Base-by-base conservation (phyloP, 306 rosid species). In the Inga oerstediana region DNA sequence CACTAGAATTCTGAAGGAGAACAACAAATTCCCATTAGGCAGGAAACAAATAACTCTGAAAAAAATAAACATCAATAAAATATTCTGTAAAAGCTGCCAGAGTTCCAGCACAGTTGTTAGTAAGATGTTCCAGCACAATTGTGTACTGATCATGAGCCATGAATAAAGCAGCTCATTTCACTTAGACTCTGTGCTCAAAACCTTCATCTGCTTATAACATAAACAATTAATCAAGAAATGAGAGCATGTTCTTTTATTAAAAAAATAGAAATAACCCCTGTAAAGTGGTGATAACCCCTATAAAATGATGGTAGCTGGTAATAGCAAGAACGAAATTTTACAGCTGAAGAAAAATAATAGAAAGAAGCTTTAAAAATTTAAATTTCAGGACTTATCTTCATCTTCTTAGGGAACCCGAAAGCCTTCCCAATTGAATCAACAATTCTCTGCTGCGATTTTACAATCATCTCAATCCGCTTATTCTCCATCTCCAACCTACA, bases 401-500 rank as follows among this genome's bases (percentile, higher is more conserved):
- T 35, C 84, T 74, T 88, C 87, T 91, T 83, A 2, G 89, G 59
- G 64, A 89, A 86, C 10, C 90, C 86, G 35, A 94, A 96, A 1
- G 84, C 97, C 75, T 75, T 90, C 13, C 84, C 89, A 75, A 96
- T 96, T 30, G 99, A 91, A 85, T 92, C 94, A 46, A 96, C 85
- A 74, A 88, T 91, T 81, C 86, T 91, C 54, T 86, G 82, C 79
- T 88, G 93, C 0, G 94, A 96, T 16, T 87, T 81, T 3, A 90
- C 69, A 48, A 96, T 94, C 98, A 96, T 86, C 49, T 89, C 87
- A 1, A 87, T 81, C 78, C 94, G 78, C 84, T 79, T 92, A 70
- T 85, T 91, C 92, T 96, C 99, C 97, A 96, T 96, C 78, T 93
- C 95, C 82, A 92, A 73, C 76, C 98, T 91, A 48, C 76, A 80